Base-by-base conservation (phyloP, 495 filamentous ascomycete genomes). In the Pyrenula massariospora region DNA sequence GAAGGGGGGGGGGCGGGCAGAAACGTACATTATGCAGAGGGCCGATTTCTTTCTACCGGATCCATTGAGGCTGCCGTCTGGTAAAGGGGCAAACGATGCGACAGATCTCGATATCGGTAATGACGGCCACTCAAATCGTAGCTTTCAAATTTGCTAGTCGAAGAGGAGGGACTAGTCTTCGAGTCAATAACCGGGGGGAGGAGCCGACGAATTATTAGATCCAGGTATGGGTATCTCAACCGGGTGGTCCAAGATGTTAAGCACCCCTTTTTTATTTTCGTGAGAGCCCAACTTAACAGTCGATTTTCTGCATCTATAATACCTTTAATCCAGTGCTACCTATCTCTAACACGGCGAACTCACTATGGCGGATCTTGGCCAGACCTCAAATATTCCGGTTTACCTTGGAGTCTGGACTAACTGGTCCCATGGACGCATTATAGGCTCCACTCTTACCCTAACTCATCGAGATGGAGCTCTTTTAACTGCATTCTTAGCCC, bases 381-480 rank as follows among this genome's bases (percentile, higher is more conserved):
- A 42, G 31, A 42, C 31, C 31, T 42, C 31, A 42, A 15, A 42
- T 42, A 42, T 42, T 42, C 31, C 31, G 31, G 31, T 42, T 42
- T 42, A 42, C 31, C 31, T 42, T 42, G 74, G 73, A 22, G 52
- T 59, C 47, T 77, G 74, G 74, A 70, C 68, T 52, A 74, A 77
- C 54, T 73, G 71, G 67, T 66, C 66, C 20, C 63, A 65, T 25
- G 69, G 66, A 2, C 53, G 20, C 15, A 19, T 72, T 22, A 54
- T 63, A 20, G 74, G 74, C n/a, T 63, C 72, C 2, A 77, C 73
- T 0, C 42, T 74, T 50, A 77, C 73, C 10, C 56, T 76, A 1
- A 64, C 59, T 11, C 54, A 61, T 55, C 54, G 55, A 2, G 50
- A 71, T 58, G 72, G 66, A 12, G 68, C 58, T 12, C 52, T 76